Base-by-base conservation (phyloP, 805 yeast genomes). In the Lipomyces lipofer region DNA sequence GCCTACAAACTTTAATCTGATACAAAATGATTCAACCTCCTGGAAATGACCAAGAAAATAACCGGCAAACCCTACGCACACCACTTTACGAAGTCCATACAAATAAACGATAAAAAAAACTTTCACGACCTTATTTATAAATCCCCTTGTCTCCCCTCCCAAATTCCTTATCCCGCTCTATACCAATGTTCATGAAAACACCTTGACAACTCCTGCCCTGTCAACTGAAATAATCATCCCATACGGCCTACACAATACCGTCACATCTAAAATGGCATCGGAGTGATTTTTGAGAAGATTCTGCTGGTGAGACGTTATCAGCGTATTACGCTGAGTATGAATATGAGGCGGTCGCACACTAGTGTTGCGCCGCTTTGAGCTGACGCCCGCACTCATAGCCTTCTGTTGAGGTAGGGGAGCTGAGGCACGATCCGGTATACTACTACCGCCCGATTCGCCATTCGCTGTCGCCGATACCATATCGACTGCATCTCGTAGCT, bases 221-320 rank as follows among this genome's bases (percentile, higher is more conserved):
- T 87, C 95, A 2, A 73, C 88, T 2, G 86, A 75, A 2, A 87
- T 70, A 1, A 86, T 66, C 81, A 86, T 77, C 38, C 78, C 80
- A 54, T 76, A 78, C 0, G 88, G 88, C 8, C 68, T 64, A 13
- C 71, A 59, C 13, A 82, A 66, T 15, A 78, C 63, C 0, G 75
- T 76, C 3, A 84, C 69, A 36, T 73, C 84, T 2, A 75, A 74
- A 33, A 85, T 75, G 1, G 71, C 61, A 52, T 84, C 87, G 35
- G 73, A 76, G 54, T 81, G 85, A 40, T 72, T 73, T 47, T 73
- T 71, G 45, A 76, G 70, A 17, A 73, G 48, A 27, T 71, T 76
- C 28, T 70, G 73, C 52, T 80, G 84, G 45, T 75, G 79, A 7
- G 66, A 68, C 1, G 77, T 66, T 28, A 78, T 71, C 6, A 75